A percentile compares a stretch with the other conserved stretches of the same genome.
phyloP scores from a whole-genome alignment of 257 asterid genomes.

The Lycium ferocissimum region DNA sequence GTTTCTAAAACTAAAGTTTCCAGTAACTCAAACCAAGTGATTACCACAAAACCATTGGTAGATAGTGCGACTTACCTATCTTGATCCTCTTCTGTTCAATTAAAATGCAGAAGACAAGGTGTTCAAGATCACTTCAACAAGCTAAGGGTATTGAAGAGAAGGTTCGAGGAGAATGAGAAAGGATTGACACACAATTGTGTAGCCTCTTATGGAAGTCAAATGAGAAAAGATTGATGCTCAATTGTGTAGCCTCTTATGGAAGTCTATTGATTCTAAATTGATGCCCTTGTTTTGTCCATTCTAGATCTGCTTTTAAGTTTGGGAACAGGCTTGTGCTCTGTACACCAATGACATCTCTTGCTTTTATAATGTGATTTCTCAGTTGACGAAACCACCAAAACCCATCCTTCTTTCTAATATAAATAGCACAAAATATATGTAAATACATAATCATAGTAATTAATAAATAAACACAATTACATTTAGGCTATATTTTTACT shows the following conservation, averaged over 20 bases:
- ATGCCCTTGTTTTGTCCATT: not conserved
- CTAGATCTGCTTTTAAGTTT: not conserved
- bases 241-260: not conserved
- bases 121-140: constrained; percentile 15
- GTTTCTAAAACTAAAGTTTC: not conserved
- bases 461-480: not conserved
- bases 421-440: not conserved
- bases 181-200: not conserved
- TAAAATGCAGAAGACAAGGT: constrained; percentile 17
- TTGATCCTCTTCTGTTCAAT: not conserved
- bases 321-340: not conserved
- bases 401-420: not conserved
- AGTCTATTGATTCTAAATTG: not conserved
- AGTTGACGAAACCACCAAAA: not conserved
- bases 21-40: constrained; percentile 5
- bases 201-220: not conserved
- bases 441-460: not conserved
- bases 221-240: constrained; percentile 10
- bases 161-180: not conserved
- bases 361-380: not conserved
- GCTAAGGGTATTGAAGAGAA: not conserved
- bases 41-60: not conserved
- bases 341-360: not conserved
- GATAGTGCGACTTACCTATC: not conserved
- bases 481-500: not conserved